Conservation (phyloP, 345 rosid species). For the Bruguiera sexangula region DNA sequence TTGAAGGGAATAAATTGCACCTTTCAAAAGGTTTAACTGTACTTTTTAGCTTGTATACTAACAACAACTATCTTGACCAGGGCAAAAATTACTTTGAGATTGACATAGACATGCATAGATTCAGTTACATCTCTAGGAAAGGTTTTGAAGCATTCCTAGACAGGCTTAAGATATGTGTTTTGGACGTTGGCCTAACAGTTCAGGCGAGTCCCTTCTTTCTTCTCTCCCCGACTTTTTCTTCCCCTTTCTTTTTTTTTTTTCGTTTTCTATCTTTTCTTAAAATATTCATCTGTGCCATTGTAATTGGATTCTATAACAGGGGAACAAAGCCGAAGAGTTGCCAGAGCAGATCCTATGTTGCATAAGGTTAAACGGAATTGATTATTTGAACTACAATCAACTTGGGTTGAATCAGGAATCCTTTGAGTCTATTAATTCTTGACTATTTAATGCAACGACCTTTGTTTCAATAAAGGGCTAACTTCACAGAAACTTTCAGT, state of each 20-base stretch:
- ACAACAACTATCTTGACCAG: conserved; percentile 31
- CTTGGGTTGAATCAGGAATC: conserved; percentile 40
- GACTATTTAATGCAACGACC: conserved; percentile 10
- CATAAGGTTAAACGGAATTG: conserved; percentile 65
- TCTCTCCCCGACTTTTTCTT: neutral
- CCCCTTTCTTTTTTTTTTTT: neutral
- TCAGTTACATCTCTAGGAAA: conserved; percentile 91
- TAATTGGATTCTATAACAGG: conserved; percentile 42
- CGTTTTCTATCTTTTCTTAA: neutral
- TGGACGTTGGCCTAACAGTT: conserved; percentile 94
- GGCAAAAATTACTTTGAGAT: conserved; percentile 88
- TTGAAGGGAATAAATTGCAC: neutral
- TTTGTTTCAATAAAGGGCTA: conserved; percentile 22
- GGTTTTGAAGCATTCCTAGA: conserved; percentile 91
- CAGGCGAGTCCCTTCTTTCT: conserved; percentile 46
- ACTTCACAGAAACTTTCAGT: conserved; percentile 7
- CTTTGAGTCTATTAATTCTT: conserved; percentile 23
- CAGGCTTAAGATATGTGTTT: conserved; percentile 68
- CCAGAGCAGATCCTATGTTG: conserved; percentile 93
- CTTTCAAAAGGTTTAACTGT: neutral
- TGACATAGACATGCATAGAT: conserved; percentile 97
- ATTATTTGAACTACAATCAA: conserved; percentile 68
- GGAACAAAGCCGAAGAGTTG: conserved; percentile 84
- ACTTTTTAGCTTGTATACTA: neutral
- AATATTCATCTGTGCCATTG: conserved; percentile 1